Evolutionary conservation across 176 grass and related monocot genomes (phyloP).

Genomic region (Oryza glaberrima): DNA sequence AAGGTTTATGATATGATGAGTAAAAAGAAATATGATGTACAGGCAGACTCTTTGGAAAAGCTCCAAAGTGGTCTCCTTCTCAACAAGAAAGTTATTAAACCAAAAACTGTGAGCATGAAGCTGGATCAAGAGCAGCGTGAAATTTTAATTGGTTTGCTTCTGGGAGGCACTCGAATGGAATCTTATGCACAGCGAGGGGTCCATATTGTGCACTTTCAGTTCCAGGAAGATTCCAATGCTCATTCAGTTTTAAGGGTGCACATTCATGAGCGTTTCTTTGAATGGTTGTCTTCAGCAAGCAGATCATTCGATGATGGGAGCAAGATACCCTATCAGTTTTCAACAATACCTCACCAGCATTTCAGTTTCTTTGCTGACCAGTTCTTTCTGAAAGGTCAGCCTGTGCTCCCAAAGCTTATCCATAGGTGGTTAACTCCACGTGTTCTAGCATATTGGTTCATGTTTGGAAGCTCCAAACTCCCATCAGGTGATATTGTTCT

Average conservation of each 20-base stretch:
- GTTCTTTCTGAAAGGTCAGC: conserved; percentile 68
- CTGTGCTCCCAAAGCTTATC: conserved; percentile 74
- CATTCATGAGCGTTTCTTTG: conserved; percentile 86
- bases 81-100: conserved; percentile 68
- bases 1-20: conserved; percentile 85
- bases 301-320: conserved; percentile 62
- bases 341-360: conserved; percentile 72
- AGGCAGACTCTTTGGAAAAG: conserved; percentile 63
- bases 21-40: conserved; percentile 82
- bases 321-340: conserved; percentile 71
- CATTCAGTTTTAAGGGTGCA: conserved; percentile 77
- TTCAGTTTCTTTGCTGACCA: conserved; percentile 89
- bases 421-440: conserved; percentile 90
- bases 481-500: conserved; percentile 85
- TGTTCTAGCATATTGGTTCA: conserved; percentile 95
- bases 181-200: conserved; percentile 61
- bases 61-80: conserved; percentile 65
- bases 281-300: conserved; percentile 71
- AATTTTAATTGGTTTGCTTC: conserved; percentile 91
- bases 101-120: conserved; percentile 73
- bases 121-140: conserved; percentile 87
- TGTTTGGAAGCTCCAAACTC: conserved; percentile 84
- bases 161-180: conserved; percentile 77
- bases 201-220: conserved; percentile 71
- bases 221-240: conserved; percentile 60